Conservation (phyloP, 129 eudicot species). For the Logfia minima region DNA sequence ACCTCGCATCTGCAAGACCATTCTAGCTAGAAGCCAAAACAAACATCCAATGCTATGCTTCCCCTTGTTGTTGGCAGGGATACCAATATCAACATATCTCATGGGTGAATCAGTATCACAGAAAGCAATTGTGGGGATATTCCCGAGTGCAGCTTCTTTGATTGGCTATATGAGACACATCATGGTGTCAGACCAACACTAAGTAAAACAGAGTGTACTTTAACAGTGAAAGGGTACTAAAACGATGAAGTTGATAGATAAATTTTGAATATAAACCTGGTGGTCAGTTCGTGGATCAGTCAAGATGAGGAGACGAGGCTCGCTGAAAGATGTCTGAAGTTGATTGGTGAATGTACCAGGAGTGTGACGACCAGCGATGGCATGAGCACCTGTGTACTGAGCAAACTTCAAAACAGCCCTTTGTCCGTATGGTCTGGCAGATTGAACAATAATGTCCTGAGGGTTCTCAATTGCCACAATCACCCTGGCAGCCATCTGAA, state of each 20-base stretch:
- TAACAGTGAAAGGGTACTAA: background rate
- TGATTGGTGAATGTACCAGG: constrained; percentile 93
- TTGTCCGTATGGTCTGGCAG: constrained; percentile 92
- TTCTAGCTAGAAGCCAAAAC: constrained; percentile 89
- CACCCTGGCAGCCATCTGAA: constrained; percentile 84
- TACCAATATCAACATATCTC: constrained; percentile 86
- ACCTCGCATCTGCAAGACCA: constrained; percentile 90
- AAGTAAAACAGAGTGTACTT: background rate
- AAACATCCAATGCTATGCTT: constrained; percentile 88
- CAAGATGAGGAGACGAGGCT: constrained; percentile 76
- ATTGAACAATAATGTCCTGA: constrained; percentile 86
- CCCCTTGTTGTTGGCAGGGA: constrained; percentile 95
- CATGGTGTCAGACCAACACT: background rate
- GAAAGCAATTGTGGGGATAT: constrained; percentile 89
- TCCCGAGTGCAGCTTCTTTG: constrained; percentile 81
- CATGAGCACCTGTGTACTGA: constrained; percentile 72
- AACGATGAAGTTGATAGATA: background rate
- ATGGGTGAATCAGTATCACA: constrained; percentile 92
- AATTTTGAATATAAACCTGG: constrained; percentile 39
- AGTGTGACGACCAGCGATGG: constrained; percentile 94
- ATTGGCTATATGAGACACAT: constrained; percentile 54
- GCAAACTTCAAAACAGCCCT: constrained; percentile 87
- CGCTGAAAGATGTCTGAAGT: constrained; percentile 84
- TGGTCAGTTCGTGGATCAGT: constrained; percentile 89
- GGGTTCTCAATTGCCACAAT: constrained; percentile 86